Evolutionary conservation across 2,329 filamentous ascomycete genomes (phyloP), one percentile per base, ranked within the genome.

Genomic region (Fusarium chaquense): DNA sequence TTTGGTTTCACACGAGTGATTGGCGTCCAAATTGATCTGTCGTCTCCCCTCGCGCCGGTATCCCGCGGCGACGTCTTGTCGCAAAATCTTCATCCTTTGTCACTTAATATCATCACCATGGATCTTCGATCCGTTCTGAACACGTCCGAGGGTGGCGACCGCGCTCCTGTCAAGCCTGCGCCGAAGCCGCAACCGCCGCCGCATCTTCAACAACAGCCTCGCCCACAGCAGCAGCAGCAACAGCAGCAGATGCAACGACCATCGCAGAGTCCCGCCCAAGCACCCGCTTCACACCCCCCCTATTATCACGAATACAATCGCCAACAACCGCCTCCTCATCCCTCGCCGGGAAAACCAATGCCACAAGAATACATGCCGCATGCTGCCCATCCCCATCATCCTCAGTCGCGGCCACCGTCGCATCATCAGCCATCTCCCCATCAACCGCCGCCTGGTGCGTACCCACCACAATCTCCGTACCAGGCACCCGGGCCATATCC

Each of bases 111-210:
- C 26, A 45, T 47, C 43, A 40, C 62, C 57, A 84, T 88, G 86
- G 85, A 87, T 80, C 81, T 88, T 60, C 78, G 81, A 67, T 83
- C 82, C 18, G 85, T 89, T 73, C 78, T 89, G 49, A 89, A 88
- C 76, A 80, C 82, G 24, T 81, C 84, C 36, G 86, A 86, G 65
- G 79, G 79, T 61, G 83, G 79, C 71, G 83, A 80, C 52, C 77
- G 78, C 66, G 74, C 76, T 46, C 77, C 78, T 52, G 73, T 77
- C 58, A 78, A 78, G 67, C 76, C 78, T 54, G 73, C 74, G 44
- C 75, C 73, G 36, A 74, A 75, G 59, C 77, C 75, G 56, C 78
- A 78, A 70, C 78, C 77, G 46, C 77, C 79, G 50, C 78, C 76
- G 50, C 75, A 75, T 54, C 77, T 73, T 43, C 79, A 77, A 13